Percentiles rank a stretch among this genome's conserved stretches.
Evolutionary conservation across 371 early-diverging fungal genomes (phyloP).

Genomic region (Conidiobolus incongruus): DNA sequence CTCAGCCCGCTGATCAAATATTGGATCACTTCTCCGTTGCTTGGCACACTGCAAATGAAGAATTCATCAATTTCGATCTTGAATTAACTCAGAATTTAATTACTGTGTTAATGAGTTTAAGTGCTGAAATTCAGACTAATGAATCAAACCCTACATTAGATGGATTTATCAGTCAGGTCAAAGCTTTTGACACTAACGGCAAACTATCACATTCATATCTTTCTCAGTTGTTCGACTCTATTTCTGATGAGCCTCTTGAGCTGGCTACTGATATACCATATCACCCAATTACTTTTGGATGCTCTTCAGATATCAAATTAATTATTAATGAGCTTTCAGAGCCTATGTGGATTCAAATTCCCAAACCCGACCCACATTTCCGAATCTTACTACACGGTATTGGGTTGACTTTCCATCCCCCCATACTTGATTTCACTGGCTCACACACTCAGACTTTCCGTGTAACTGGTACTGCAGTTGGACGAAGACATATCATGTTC

Average conservation of each 20-base stretch:
- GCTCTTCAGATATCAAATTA: slow-evolving; percentile 5
- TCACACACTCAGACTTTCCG: slow-evolving; percentile 23
- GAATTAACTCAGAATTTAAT: slow-evolving; percentile 36
- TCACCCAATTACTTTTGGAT: not conserved
- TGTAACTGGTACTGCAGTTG: slow-evolving; percentile 23
- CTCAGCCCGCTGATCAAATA: slow-evolving; percentile 32
- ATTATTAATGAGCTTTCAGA: slow-evolving; percentile 20
- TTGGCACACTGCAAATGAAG: slow-evolving; percentile 30
- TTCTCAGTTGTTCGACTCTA: not conserved
- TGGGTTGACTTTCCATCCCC: slow-evolving; percentile 20
- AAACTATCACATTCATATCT: not conserved
- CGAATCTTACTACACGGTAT: slow-evolving; percentile 25
- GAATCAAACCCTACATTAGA: not conserved
- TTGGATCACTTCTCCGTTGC: slow-evolving; percentile 48
- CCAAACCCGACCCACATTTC: slow-evolving; percentile 22
- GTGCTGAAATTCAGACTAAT: slow-evolving; percentile 45
- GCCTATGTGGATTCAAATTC: slow-evolving; percentile 22
- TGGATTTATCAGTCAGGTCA: not conserved
- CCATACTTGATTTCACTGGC: slow-evolving; percentile 18
- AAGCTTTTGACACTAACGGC: not conserved
- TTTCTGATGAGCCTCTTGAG: not conserved
- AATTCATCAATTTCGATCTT: slow-evolving; percentile 20
- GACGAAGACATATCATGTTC: slow-evolving; percentile 24
- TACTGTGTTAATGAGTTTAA: slow-evolving; percentile 33
- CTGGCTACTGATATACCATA: not conserved